A percentile compares a stretch with the other conserved stretches of the same genome.
These are phyloP conservation scores for Hypericum perforatum DNA, from an alignment of 345 rosid genomes.

Conservation along the genomic window DNA sequence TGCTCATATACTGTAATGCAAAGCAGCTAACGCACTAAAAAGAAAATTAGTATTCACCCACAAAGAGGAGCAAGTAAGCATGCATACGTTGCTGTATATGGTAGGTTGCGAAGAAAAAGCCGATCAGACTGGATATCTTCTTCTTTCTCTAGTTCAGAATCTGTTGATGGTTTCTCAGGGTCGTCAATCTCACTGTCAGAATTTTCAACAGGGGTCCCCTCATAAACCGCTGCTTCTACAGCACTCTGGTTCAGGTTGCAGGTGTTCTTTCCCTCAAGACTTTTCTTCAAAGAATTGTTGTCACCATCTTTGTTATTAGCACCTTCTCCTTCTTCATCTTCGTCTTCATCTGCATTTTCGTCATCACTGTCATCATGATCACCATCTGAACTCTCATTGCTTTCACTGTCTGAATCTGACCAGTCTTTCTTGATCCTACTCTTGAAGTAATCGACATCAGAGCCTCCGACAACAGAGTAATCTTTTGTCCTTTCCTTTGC, in stretches of 20 bases:
- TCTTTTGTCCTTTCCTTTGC: constrained; percentile 21
- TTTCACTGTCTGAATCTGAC: constrained; percentile 55
- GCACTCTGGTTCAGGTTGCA: constrained; percentile 4
- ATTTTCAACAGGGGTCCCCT: constrained; percentile 24
- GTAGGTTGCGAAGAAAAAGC: constrained; percentile 80
- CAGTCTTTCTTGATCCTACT: constrained; percentile 70
- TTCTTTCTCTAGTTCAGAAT: constrained; percentile 24
- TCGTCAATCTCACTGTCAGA: constrained; percentile 30
- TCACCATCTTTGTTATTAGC: constrained; percentile 13
- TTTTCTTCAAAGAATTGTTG: constrained; percentile 1
- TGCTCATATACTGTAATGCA: no score
- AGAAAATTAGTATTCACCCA: no score
- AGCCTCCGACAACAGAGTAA: constrained; percentile 36
- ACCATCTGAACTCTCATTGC: constrained; percentile 22
- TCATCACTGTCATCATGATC: constrained; percentile 17
- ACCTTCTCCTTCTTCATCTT: constrained; percentile 15
- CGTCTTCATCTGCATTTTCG: no score
- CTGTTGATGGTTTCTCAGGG: constrained; percentile 21
- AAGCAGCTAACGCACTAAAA: no score
- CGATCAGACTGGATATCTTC: constrained; percentile 47
- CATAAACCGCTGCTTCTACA: constrained; percentile 19
- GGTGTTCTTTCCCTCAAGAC: constrained; percentile 10
- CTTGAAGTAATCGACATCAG: constrained; percentile 84
- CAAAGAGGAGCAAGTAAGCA: constrained; percentile 1
- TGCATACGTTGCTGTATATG: constrained; percentile 58